Evolutionary conservation across 2,329 filamentous ascomycete genomes (phyloP).

Genomic region (Aureobasidium subglaciale): DNA sequence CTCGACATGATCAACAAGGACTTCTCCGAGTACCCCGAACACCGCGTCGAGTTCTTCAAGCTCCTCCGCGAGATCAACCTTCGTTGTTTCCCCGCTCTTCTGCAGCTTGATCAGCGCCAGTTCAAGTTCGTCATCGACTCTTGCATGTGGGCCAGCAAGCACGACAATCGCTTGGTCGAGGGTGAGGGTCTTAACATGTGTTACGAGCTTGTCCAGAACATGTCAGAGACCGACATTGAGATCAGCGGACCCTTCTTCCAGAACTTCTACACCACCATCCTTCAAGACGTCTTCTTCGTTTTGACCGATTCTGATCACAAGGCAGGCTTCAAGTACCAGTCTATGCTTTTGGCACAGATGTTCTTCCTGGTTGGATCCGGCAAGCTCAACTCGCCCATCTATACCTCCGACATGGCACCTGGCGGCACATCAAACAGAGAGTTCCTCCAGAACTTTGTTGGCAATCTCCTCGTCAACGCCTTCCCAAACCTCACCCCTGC

Average conservation of each 20-base stretch:
- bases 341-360: slow-evolving; percentile 85
- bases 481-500: slow-evolving; percentile 84
- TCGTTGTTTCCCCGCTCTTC: slow-evolving; percentile 88
- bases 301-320: slow-evolving; percentile 97
- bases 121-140: slow-evolving; percentile 99
- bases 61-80: slow-evolving; percentile 91
- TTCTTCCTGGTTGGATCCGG: slow-evolving; percentile 89
- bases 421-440: slow-evolving; percentile 81
- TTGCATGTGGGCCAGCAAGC: slow-evolving; percentile 99
- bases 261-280: slow-evolving; percentile 89
- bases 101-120: slow-evolving; percentile 90
- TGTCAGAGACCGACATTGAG: slow-evolving; percentile 79
- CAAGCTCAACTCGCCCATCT: slow-evolving; percentile 90
- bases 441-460: slow-evolving; percentile 83
- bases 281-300: slow-evolving; percentile 98
- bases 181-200: slow-evolving; percentile 97
- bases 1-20: slow-evolving; percentile 99
- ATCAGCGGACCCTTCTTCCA: slow-evolving; percentile 96
- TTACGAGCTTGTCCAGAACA: slow-evolving; percentile 93
- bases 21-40: slow-evolving; percentile 97
- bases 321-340: slow-evolving; percentile 97
- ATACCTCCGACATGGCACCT: slow-evolving; percentile 73
- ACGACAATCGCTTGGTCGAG: slow-evolving; percentile 97
- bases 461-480: slow-evolving; percentile 74
- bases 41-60: slow-evolving; percentile 99